Evolutionary conservation across 2,329 filamentous ascomycete genomes (phyloP), one percentile per base, ranked within the genome.

Genomic region (Bipolaris cookei): DNA sequence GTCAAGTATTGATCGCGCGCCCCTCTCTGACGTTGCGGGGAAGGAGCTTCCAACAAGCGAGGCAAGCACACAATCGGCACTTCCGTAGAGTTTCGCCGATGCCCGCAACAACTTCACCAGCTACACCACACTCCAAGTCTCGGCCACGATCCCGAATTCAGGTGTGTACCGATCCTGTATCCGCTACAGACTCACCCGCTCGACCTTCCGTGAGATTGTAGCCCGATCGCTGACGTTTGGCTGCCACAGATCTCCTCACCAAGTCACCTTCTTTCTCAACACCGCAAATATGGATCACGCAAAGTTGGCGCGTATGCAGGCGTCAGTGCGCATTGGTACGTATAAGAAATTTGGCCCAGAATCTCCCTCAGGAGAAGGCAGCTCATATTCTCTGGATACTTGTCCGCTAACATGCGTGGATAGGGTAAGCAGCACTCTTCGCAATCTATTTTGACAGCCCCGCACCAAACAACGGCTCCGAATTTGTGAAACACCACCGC

Each of bases 281-380:
- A 74, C 70, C 71, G 72, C 75, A 77, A 78, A 69, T 73, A 78
- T 79, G 76, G 77, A 79, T 77, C 75, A 78, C 65, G 76, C 75
- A 67, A 79, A 79, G 76, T 72, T 79, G 68, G 77, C 77, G 67
- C 73, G 74, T 63, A 78, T 79, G 76, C 77, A 79, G 61, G 74
- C 74, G 69, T 74, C 70, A 64, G 76, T 78, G 66, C 77, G 77
- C 66, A 78, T 79, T 69, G 77, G 77, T 79, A 74, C 52, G 76
- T 77, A 41, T 41, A 25, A 18, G 35, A 35, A 41, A 16, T 18
- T 18, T n/a, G n/a, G 49, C 50, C 42, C 49, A 23, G 6, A 38
- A 16, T 32, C 34, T 34, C 37, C 56, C 44, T 11, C 20, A 41
- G 13, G 32, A 41, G 35, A 34, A 23, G 46, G 25, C 32, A n/a